Evolutionary conservation across 495 filamentous ascomycete species (phyloP), one percentile per base, ranked within the genome.

Genomic region (Tuber borchii): DNA sequence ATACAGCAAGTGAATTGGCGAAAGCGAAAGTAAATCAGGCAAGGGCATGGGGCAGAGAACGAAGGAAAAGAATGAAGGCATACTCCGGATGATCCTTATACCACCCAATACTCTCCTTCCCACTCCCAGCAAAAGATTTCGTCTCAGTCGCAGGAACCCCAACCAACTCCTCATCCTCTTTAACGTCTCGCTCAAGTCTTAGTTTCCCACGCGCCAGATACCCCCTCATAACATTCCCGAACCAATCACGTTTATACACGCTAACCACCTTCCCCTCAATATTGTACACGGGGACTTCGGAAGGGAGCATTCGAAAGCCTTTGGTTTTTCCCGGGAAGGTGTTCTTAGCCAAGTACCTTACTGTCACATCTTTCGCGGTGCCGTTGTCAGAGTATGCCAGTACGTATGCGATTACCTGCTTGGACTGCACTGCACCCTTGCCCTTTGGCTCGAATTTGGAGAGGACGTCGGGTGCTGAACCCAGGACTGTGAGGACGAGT

Each of bases 291-390:
- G 94, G 91, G 5, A 95, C 85, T 79, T 94, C 95, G 78, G 94
- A 92, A 14, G 89, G 82, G 0, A 91, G 88, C 71, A 97, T 85
- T 20, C 96, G 89, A 79, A 90, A 87, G 2, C 95, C 94, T 80
- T 97, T 98, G 14, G 96, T 95, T 75, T 93, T 93, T 8, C 96
- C 93, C 5, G 95, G 95, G 85, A 93, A 92, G 56, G 89, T 88
- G 71, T 92, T 93, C 31, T 91, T 88, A 78, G 92, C 93, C 10
- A 98, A 89, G 84, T 99, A 98, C 20, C 95, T 89, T 6, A 93
- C 91, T 0, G 95, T 98, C 51, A 99, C 92, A 81, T 98, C 95
- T 84, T 97, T 98, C 16, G 93, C 96, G 0, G 93, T 93, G 19
- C 92, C 92, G 82, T 98, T 93, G 16, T 89, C 80, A 2, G 93